phyloP scores from a whole-genome alignment of 352 stramenopile species.

The Blastocystis sp. region DNA sequence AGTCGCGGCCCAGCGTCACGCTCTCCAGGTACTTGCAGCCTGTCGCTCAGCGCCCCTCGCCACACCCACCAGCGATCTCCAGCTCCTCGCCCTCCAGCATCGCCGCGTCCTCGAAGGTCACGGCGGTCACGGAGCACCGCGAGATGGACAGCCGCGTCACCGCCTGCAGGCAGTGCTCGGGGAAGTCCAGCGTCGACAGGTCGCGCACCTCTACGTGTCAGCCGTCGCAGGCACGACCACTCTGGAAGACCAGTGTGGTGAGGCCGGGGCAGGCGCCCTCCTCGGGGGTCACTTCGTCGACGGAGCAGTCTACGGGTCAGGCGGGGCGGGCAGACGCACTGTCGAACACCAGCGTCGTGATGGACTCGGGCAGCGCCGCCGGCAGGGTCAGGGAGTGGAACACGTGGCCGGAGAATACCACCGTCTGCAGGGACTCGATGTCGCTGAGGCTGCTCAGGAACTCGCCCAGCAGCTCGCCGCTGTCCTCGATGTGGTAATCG shows the following conservation, averaged over 20 bases:
- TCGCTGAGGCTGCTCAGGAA: neutral
- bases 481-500: neutral
- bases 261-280: neutral
- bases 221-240: neutral
- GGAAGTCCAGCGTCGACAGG: neutral
- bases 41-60: neutral
- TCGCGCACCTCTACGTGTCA: neutral
- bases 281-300: slow-evolving; percentile 4
- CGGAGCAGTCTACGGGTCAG: slow-evolving; percentile 11
- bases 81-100: neutral
- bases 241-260: slow-evolving; percentile 15
- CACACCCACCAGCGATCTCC: slow-evolving; percentile 4
- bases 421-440: neutral
- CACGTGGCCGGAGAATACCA: slow-evolving; percentile 30
- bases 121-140: neutral
- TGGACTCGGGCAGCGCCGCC: slow-evolving; percentile 14
- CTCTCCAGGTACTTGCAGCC: slow-evolving; percentile 34
- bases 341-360: slow-evolving; percentile 37
- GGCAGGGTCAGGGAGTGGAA: slow-evolving; percentile 5
- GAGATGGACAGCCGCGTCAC: slow-evolving; percentile 29
- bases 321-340: neutral
- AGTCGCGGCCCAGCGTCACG: neutral
- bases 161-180: neutral
- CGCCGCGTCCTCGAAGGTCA: slow-evolving; percentile 23
- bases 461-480: slow-evolving; percentile 16